Evolutionary conservation across 805 yeast species (phyloP).

Genomic region (Ogataea methylovora): DNA sequence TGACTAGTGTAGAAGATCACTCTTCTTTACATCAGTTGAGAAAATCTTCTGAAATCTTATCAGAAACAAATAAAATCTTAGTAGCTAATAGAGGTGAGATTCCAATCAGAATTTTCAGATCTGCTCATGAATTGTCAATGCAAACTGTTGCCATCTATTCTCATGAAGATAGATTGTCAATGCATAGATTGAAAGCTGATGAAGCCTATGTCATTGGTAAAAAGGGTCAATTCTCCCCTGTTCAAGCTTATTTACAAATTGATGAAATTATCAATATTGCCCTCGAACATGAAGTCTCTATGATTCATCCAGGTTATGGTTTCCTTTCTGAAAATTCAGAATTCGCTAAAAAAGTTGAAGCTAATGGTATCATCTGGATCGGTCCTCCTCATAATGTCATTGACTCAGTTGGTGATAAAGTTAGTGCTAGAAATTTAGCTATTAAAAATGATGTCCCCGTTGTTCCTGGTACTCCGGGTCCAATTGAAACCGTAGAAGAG

Average conservation of each 20-base stretch:
- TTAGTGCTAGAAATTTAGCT: slow-evolving; percentile 87
- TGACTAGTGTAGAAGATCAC: slow-evolving; percentile 21
- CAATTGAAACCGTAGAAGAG: slow-evolving; percentile 72
- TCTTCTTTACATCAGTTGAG: slow-evolving; percentile 28
- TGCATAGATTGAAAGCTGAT: slow-evolving; percentile 93
- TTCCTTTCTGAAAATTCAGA: slow-evolving; percentile 87
- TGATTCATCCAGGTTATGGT: slow-evolving; percentile 93
- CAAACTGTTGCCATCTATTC: slow-evolving; percentile 96
- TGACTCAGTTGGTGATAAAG: slow-evolving; percentile 95
- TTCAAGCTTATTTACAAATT: slow-evolving; percentile 90
- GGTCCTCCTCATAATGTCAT: slow-evolving; percentile 88
- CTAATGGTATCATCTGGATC: slow-evolving; percentile 88
- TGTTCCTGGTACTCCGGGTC: slow-evolving; percentile 98
- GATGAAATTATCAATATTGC: slow-evolving; percentile 92
- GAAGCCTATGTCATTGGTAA: slow-evolving; percentile 90
- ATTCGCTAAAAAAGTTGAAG: slow-evolving; percentile 87
- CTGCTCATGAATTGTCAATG: slow-evolving; percentile 97
- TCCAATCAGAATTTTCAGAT: slow-evolving; percentile 84
- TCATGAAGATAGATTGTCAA: slow-evolving; percentile 88
- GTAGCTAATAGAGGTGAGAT: slow-evolving; percentile 85
- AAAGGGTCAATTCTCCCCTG: slow-evolving; percentile 87
- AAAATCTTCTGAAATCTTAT: slow-evolving; percentile 37
- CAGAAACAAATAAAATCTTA: slow-evolving; percentile 52
- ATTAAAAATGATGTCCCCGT: slow-evolving; percentile 76
- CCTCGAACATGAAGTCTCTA: slow-evolving; percentile 64